Percentiles rank a stretch among this genome's conserved stretches.
Conservation (phyloP, 805 yeast species). For the Candida cerambycidarum region DNA sequence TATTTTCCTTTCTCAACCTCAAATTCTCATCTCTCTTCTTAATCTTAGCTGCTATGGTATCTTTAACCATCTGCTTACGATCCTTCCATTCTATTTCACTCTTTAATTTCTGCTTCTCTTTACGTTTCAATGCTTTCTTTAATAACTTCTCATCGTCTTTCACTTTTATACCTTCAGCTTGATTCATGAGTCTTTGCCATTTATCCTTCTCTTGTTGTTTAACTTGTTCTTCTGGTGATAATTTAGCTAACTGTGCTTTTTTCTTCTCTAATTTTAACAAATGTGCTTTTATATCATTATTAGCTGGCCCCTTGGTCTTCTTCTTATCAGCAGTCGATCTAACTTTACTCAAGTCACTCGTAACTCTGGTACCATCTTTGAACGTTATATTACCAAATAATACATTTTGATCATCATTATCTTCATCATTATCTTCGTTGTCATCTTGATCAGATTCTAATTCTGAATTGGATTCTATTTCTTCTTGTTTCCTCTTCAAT, state of each 20-base stretch:
- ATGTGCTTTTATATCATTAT: constrained; percentile 82
- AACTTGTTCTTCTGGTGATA: constrained; percentile 62
- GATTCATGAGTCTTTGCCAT: constrained; percentile 83
- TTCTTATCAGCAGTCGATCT: constrained; percentile 49
- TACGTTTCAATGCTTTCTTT: constrained; percentile 80
- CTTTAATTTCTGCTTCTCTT: constrained; percentile 79
- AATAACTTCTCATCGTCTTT: constrained; percentile 88
- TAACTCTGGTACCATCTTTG: constrained; percentile 75
- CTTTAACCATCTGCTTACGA: constrained; percentile 76
- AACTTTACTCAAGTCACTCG: constrained; percentile 63
- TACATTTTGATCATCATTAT: constrained; percentile 39
- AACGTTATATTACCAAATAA: constrained; percentile 82
- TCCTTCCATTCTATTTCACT: constrained; percentile 93
- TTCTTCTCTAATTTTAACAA: constrained; percentile 71
- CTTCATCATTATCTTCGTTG: constrained; percentile 30
- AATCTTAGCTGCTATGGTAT: constrained; percentile 68
- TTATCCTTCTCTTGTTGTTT: constrained; percentile 67
- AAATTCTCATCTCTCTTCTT: constrained; percentile 92
- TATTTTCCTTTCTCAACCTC: constrained; percentile 79
- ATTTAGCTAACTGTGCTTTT: constrained; percentile 56
- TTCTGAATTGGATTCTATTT: constrained; percentile 40
- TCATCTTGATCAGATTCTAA: constrained; percentile 26
- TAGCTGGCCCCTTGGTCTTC: constrained; percentile 79
- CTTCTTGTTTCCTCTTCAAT: constrained; percentile 43
- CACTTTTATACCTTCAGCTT: constrained; percentile 84